Evolutionary conservation across 73 alveolate genomes (phyloP).

Genomic region (Breviolum minutum): DNA sequence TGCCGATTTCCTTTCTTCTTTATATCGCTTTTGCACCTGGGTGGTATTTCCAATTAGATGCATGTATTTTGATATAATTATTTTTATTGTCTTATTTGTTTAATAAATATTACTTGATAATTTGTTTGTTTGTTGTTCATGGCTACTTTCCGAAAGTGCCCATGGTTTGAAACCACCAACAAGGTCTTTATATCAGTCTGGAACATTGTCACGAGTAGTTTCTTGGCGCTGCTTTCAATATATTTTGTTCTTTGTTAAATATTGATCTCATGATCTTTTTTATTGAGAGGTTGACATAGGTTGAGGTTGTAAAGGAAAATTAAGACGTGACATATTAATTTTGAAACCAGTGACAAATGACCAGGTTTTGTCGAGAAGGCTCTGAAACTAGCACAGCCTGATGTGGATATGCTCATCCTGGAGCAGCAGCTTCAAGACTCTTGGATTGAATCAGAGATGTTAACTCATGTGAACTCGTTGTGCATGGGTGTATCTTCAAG

Average conservation of each 20-base stretch:
- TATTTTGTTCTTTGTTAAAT: background rate
- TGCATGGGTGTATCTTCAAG: no score
- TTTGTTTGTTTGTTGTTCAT: no score
- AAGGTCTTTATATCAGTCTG: constrained; percentile 54
- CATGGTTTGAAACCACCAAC: no score
- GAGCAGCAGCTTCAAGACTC: constrained; percentile 76
- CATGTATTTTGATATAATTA: no score
- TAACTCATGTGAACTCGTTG: background rate
- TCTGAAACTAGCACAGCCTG: constrained; percentile 70
- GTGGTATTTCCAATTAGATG: background rate
- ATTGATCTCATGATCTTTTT: background rate
- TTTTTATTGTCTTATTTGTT: no score
- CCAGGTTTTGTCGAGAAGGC: constrained; percentile 56
- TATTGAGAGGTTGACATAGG: background rate
- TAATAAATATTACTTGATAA: no score
- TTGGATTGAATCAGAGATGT: background rate
- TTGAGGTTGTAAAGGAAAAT: background rate
- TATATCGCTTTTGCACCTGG: constrained; percentile 29
- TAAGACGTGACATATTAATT: no score
- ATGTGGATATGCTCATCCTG: constrained; percentile 61
- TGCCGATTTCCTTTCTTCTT: constrained; percentile 51
- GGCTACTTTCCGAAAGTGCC: no score
- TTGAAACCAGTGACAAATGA: background rate
- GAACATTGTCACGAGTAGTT: constrained; percentile 39
- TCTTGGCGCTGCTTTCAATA: background rate